Conservation (phyloP, 768 basidiomycete genomes). For the Tephrocybe sp. region DNA sequence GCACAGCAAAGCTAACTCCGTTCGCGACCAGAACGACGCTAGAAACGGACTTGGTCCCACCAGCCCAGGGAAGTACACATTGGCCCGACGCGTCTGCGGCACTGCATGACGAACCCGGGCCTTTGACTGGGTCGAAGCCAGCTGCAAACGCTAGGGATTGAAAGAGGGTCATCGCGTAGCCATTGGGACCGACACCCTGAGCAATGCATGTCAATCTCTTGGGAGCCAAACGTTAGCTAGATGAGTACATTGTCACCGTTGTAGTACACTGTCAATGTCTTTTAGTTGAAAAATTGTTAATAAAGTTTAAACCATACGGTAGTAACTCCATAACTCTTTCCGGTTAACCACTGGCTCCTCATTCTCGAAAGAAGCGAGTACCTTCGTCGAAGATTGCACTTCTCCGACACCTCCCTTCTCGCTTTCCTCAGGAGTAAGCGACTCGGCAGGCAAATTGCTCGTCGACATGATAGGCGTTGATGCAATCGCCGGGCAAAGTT, state of each 20-base stretch:
- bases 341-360: slow-evolving; percentile 72
- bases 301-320: slow-evolving; percentile 45
- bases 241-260: slow-evolving; percentile 74
- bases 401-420: slow-evolving; percentile 29
- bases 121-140: slow-evolving; percentile 71
- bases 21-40: slow-evolving; percentile 79
- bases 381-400: background rate
- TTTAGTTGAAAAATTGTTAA: background rate
- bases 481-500: slow-evolving; percentile 30
- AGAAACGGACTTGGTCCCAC: slow-evolving; percentile 71
- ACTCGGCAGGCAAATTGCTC: background rate
- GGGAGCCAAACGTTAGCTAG: background rate
- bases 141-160: slow-evolving; percentile 70
- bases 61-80: slow-evolving; percentile 78
- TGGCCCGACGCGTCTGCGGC: slow-evolving; percentile 59
- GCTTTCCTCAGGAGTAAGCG: background rate
- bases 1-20: slow-evolving; percentile 71
- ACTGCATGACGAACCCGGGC: slow-evolving; percentile 69
- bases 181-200: slow-evolving; percentile 68
- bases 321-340: slow-evolving; percentile 80
- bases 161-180: slow-evolving; percentile 74
- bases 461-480: slow-evolving; percentile 29
- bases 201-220: slow-evolving; percentile 1
- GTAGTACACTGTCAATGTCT: slow-evolving; percentile 59
- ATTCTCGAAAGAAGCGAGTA: slow-evolving; percentile 39